Base-by-base conservation (phyloP, 768 basidiomycete species). In the Coprinellus aureogranulatus region DNA sequence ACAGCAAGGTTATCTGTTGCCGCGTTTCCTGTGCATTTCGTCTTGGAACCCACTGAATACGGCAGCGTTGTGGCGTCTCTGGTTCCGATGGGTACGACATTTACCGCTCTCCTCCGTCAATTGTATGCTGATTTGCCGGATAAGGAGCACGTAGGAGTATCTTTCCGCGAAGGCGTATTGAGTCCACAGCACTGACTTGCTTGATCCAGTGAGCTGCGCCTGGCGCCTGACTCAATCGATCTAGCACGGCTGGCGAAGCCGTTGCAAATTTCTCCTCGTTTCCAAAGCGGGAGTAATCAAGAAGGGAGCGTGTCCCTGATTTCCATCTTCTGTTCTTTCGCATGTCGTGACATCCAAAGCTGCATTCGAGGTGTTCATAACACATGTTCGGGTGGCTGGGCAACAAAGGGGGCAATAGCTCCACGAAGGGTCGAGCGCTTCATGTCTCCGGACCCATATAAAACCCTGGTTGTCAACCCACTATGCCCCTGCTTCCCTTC, bases 301-400 rank as follows among this genome's bases (percentile, higher is more conserved):
- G 27, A 51, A 45, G 53, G 27, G 50, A 58, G 44, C 57, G 52
- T 53, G 57, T 58, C 42, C 57, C 57, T 58, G 57, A 58, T 53
- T 58, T 18, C 57, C 57, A 58, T 58, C 57, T 58, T 58, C 57
- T 53, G 51, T 58, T 58, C 56, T 57, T 57, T 57, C 57, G 57
- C 57, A 58, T 58, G 57, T 53, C 51, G 31, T 45, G 56, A 51
- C 48, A 58, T 58, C 48, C 46, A 53, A 51, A 48, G 37, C 56
- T 20, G 54, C 55, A 49, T 41, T 23, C 41, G 54, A 40, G 41
- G 49, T 34, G 27, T 53, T 61, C 61, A 58, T 62, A 61, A 60
- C 57, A 49, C 60, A 55, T 52, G 47, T 34, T 59, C 56, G 55
- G 61, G 57, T 63, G 60, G 60, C 57, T 57, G 57, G 57, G 57